Evolutionary conservation across 2,329 filamentous ascomycete species (phyloP), one percentile per base, ranked within the genome.

Genomic region (Alternaria sp.): DNA sequence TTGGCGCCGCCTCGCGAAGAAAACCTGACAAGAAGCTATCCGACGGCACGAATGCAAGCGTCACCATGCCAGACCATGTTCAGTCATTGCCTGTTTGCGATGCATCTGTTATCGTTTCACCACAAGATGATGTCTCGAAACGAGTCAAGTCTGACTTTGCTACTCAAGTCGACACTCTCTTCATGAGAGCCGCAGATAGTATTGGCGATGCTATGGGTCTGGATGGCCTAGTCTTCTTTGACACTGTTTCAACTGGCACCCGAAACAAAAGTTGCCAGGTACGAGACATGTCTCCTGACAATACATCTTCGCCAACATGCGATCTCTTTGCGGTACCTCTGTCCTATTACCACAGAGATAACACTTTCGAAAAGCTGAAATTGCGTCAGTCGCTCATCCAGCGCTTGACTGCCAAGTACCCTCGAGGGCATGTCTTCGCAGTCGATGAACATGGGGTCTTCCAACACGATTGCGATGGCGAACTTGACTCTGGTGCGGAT

Each of bases 161-260:
- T 21, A 28, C 17, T 44, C 63, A 57, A n/a, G 54, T 61, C 25
- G 28, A 23, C 19, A 36, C 54, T n/a, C 52, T 66, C 10, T 63
- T 66, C 36, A 13, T 25, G 11, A 60, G 23, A 47, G 59, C 60
- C 21, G 63, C 63, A 17, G 50, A 63, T 7, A 54, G 45, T n/a
- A 54, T 63, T 30, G 63, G 60, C 30, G 23, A 50, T 53, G 63
- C 63, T 12, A 60, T 66, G 60, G 23, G 60, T 23, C 30, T 63
- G 13, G 61, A 66, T 19, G 59, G 63, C 7, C 43, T 66, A 11
- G 32, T 50, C 1, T 66, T 66, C 53, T 66, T 63, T 40, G 63
- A 66, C 36, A 36, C 61, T 6, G 36, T 62, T 11, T 19, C 53
- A n/a, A 59, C 62, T 12, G 40, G 51, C 13, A 5, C 21, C 44